Percentiles rank a stretch among this genome's conserved stretches.
These are phyloP conservation scores for Corylus americana DNA, from an alignment of 306 rosid genomes.

Conservation along the genomic window DNA sequence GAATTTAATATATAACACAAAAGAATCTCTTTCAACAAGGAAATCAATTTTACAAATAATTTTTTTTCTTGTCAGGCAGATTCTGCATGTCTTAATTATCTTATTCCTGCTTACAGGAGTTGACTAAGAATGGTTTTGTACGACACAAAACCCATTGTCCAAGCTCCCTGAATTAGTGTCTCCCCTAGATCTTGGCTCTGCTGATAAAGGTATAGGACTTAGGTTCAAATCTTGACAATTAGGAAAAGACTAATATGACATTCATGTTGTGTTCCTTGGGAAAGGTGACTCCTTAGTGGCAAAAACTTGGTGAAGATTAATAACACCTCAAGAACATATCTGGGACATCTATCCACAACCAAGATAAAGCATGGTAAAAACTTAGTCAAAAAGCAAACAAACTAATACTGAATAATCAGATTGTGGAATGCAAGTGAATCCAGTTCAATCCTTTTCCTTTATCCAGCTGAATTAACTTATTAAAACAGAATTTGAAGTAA, in stretches of 20 bases:
- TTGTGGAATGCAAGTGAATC: background rate
- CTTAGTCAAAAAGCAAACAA: background rate
- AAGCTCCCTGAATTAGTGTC: background rate
- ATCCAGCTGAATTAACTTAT: background rate
- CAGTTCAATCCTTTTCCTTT: background rate
- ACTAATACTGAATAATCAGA: background rate
- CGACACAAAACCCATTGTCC: background rate
- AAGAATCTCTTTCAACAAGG: background rate
- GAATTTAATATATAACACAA: background rate
- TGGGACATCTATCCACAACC: background rate
- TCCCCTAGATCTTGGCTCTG: background rate
- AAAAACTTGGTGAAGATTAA: background rate
- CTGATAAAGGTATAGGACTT: background rate
- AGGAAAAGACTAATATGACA: background rate
- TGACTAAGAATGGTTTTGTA: background rate
- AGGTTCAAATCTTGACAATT: background rate
- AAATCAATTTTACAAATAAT: background rate
- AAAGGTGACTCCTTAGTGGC: background rate
- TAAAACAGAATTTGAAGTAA: background rate
- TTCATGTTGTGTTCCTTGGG: background rate
- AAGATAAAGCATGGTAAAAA: conserved; percentile 1
- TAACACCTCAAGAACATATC: background rate
- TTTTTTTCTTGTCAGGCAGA: background rate
- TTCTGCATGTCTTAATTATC: background rate
- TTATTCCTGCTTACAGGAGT: background rate